These are phyloP conservation scores for Penicillium sp. DNA, from an alignment of 2,329 filamentous ascomycete genomes.

Conservation along the genomic window DNA sequence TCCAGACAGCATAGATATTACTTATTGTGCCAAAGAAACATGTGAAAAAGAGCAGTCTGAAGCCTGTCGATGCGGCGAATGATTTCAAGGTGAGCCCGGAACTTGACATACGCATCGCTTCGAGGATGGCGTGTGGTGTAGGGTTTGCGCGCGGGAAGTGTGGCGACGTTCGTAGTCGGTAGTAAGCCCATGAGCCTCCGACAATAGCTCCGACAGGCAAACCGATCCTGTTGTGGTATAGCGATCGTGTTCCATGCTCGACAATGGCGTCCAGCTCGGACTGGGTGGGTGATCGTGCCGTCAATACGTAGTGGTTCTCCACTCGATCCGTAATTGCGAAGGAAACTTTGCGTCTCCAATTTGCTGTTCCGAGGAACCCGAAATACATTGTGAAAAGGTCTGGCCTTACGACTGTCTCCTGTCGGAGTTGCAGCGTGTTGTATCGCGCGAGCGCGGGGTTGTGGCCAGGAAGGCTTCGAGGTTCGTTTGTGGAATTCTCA, in stretches of 20 bases:
- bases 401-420: conserved; percentile 26
- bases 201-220: conserved; percentile 18
- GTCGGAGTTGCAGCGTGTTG: conserved; percentile 22
- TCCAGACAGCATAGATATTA: conserved; percentile 10
- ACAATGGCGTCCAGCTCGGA: conserved; percentile 37
- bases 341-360: conserved; percentile 19
- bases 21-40: conserved; percentile 5
- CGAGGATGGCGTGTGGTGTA: conserved; percentile 6
- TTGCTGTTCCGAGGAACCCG: conserved; percentile 25
- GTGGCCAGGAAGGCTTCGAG: conserved; percentile 1
- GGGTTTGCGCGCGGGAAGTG: conserved; percentile 9
- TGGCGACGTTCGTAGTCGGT: conserved; percentile 8
- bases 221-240: conserved; percentile 26
- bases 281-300: conserved; percentile 33
- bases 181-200: conserved; percentile 13
- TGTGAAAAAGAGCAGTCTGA: conserved; percentile 20
- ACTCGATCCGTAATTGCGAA: conserved; percentile 15
- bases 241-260: conserved; percentile 16
- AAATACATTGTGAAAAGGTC: conserved; percentile 30
- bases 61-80: neutral
- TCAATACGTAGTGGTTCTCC: conserved; percentile 21
- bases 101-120: conserved; percentile 3
- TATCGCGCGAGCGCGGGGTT: conserved; percentile 17
- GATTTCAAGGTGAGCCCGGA: neutral
- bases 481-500: conserved; percentile 2